Evolutionary conservation across 805 yeast species (phyloP).

Genomic region (Kuraishia ogatae): DNA sequence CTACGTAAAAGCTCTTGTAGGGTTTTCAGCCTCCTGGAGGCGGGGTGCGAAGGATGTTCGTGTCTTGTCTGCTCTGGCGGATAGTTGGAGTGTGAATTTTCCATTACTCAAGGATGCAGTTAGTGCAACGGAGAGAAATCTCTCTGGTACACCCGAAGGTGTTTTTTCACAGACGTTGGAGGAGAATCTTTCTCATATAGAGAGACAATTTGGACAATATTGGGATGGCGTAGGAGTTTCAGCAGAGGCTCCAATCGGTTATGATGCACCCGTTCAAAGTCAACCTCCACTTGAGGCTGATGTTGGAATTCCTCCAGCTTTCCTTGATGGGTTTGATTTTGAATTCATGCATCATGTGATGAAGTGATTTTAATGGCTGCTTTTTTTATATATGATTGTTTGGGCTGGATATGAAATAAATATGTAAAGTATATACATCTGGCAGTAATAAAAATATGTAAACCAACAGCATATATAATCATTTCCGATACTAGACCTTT

Average conservation of each 20-base stretch:
- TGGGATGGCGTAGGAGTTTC: not conserved
- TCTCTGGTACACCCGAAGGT: not conserved
- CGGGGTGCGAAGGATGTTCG: conserved; percentile 21
- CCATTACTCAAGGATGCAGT: conserved; percentile 2
- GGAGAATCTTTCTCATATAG: not conserved
- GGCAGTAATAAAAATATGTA: no score
- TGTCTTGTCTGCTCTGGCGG: conserved; percentile 16
- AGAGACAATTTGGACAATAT: not conserved
- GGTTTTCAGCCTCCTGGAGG: conserved; percentile 19
- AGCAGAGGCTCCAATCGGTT: not conserved
- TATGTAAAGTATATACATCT: no score
- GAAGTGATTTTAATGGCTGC: not conserved
- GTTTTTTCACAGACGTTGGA: not conserved
- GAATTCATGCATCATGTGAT: not conserved
- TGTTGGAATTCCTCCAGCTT: not conserved
- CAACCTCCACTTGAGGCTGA: not conserved
- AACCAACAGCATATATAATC: no score
- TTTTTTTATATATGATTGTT: not conserved
- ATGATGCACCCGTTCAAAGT: not conserved
- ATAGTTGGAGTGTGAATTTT: conserved; percentile 15
- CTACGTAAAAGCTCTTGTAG: conserved; percentile 14
- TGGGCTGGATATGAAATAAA: not conserved
- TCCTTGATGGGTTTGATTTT: not conserved
- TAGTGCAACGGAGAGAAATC: not conserved
- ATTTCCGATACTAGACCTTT: no score